A percentile compares a stretch with the other conserved stretches of the same genome.
phyloP scores from a whole-genome alignment of 257 asterid genomes.

The Salvia rosmarinus region DNA sequence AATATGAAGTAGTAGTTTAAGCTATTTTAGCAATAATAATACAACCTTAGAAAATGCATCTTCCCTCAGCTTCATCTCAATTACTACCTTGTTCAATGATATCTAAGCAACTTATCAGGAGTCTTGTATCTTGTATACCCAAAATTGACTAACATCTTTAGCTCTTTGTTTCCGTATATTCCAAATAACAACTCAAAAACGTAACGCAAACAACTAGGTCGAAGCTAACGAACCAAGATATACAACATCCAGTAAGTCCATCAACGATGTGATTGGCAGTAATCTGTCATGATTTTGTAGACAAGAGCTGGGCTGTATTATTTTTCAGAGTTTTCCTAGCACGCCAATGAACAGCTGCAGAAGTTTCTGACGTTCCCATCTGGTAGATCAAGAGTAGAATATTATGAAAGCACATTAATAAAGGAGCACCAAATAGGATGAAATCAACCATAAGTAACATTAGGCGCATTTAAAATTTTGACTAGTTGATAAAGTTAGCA shows the following conservation, averaged over 20 bases:
- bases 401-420: neutral
- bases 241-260: conserved; percentile 24
- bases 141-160: conserved; percentile 12
- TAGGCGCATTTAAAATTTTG: neutral
- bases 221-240: conserved; percentile 36
- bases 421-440: neutral
- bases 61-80: neutral
- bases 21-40: conserved; percentile 3
- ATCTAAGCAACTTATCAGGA: neutral
- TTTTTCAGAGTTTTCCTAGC: conserved; percentile 67
- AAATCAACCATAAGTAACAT: neutral
- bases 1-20: neutral
- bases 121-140: neutral
- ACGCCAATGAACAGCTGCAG: conserved; percentile 94
- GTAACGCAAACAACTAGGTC: conserved; percentile 16
- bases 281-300: conserved; percentile 32
- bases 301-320: conserved; percentile 35
- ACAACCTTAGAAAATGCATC: conserved; percentile 17
- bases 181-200: conserved; percentile 24
- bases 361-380: conserved; percentile 90
- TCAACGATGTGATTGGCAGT: neutral
- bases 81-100: too few relatives aligned
- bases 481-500: neutral
- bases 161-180: conserved; percentile 25
- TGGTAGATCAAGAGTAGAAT: conserved; percentile 37